Conservation (phyloP, 148 eudicot species). For the Mesembryanthemum crystallinum region DNA sequence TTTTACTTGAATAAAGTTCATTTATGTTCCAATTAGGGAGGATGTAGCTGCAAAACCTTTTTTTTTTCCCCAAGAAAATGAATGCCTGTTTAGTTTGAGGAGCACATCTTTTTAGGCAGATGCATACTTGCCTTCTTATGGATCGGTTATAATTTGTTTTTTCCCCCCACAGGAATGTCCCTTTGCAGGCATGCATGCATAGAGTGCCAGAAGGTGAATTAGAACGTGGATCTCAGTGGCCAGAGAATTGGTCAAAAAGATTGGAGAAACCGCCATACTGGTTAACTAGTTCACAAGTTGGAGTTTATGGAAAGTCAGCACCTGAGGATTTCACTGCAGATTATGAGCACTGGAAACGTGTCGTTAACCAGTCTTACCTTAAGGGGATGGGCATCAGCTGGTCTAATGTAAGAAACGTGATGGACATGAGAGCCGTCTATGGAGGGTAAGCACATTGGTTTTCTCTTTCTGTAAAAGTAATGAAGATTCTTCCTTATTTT, state of each 20-base stretch:
- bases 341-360: constrained; percentile 64
- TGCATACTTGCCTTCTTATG: not conserved
- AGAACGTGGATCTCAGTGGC: constrained; percentile 75
- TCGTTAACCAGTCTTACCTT: constrained; percentile 58
- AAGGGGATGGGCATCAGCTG: constrained; percentile 69
- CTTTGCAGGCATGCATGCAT: constrained; percentile 65
- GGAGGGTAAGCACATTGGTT: constrained; percentile 68
- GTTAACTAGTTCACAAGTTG: constrained; percentile 52
- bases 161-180: constrained; percentile 50
- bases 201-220: constrained; percentile 42
- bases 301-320: constrained; percentile 79
- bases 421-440: constrained; percentile 80
- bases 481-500: not conserved
- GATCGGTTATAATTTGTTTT: not conserved
- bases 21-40: not conserved
- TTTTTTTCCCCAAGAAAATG: not conserved
- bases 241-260: constrained; percentile 63
- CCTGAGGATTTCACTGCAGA: constrained; percentile 69
- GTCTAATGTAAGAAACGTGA: constrained; percentile 70
- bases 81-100: not conserved
- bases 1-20: not conserved
- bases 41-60: not conserved
- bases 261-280: constrained; percentile 59
- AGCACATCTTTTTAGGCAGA: not conserved
- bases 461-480: not conserved